Base-by-base conservation (phyloP, 2,329 filamentous ascomycete species). In the Nigrospora osmanthi region DNA sequence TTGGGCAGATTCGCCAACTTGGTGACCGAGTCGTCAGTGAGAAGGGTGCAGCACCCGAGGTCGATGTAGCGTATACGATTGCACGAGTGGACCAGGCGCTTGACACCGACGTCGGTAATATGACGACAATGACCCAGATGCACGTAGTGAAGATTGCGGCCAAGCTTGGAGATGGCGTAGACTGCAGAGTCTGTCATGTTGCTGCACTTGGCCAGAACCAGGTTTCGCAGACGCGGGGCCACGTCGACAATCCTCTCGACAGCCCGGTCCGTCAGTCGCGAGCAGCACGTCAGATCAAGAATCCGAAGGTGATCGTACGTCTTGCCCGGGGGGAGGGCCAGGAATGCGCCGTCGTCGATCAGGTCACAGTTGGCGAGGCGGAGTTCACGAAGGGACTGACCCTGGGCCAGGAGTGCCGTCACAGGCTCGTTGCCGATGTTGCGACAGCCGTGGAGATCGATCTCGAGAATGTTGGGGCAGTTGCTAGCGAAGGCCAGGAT, bases 31-130 rank as follows among this genome's bases (percentile, higher is more conserved):
- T 77, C 75, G 56, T 98, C 93, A 0, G 93, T 97, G 49, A 98
- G 71, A 54, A 88, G 83, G 13, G 78, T 80, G 65, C 93, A 98
- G 68, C 93, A 97, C n/a, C 93, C 93, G 37, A 98, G 71, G 61
- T 98, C 93, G 52, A 98, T 98, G 62, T 98, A 98, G 45, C 93
- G 80, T 53, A 98, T 97, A 19, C 93, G 81, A 58, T 91, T 97
- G 72, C 93, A 98, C 43, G 73, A 74, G 53, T 85, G 83, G 35
- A 96, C 89, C 31, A 98, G 74, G 45, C 82, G 83, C 55, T 87
- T 86, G 15, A 98, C 89, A 1, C 89, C 90, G 33, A 82, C 76
- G 59, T 98, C 93, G 0, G 91, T 96, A 58, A 98, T 90, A 39
- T 90, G 82, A 28, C 81, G 80, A 64, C 93, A 98, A 63, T 98